Evolutionary conservation across 768 basidiomycete genomes (phyloP), one percentile per base, ranked within the genome.

Genomic region (Russula brevipes): DNA sequence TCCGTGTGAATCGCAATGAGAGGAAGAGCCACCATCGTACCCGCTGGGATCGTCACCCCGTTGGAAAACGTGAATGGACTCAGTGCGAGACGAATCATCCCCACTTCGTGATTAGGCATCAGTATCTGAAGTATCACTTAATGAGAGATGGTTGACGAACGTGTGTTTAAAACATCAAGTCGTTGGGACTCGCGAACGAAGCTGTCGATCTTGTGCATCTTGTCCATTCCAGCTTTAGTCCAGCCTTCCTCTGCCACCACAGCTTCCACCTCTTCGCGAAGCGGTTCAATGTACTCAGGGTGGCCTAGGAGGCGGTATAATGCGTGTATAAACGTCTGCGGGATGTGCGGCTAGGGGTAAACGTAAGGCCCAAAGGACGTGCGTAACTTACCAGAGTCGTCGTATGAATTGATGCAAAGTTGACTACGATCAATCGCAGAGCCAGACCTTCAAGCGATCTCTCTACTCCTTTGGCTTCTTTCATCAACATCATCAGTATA

Each of bases 401-500:
- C 11, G 70, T 74, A 52, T 77, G 78, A 46, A 77, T 69, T 2
- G 74, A 68, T 1, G 75, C 72, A 57, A 80, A 77, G 63, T 80
- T 76, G 33, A 79, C 63, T 4, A 72, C 51, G 42, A 80, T 70
- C 53, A 78, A 66, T 47, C 76, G 73, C 14, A 46, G 57, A 0
- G 66, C 57, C 9, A 78, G 57, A 45, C 71, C 71, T 41, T 73
- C 66, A 38, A 72, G 65, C 64, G 68, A 64, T 68, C 68, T 65
- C 68, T 78, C 66, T 61, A 68, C 38, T 65, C 72, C 64, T 68
- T 69, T 46, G 46, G 71, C 71, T 12, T 72, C 73, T 10, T 73
- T 73, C 66, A 80, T 72, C n/a, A 80, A 68, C 79, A 77, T 78
- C 38, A 72, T 72, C 12, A 80, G 71, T 68, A 78, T 52, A 64